Percentiles rank a stretch among this genome's conserved stretches.
phyloP scores from a whole-genome alignment of 108 stramenopile genomes.

The Nannochloropsis oceanica region DNA sequence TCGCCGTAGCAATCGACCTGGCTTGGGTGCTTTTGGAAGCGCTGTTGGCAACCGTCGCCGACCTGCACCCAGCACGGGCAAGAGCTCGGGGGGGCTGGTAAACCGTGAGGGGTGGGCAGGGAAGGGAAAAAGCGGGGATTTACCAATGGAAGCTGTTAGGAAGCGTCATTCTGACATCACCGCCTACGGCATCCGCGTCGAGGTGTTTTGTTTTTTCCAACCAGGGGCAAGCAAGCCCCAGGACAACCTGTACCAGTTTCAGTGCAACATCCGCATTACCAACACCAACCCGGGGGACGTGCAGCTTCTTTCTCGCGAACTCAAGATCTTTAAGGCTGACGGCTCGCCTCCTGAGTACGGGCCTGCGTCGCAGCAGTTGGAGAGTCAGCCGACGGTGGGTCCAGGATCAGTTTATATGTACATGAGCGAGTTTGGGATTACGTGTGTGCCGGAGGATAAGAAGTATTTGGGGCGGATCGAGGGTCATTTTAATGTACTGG shows the following conservation, averaged over 20 bases:
- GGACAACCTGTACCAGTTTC: not conserved
- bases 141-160: not conserved
- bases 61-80: not conserved
- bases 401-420: not conserved
- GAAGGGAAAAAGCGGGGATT: not conserved
- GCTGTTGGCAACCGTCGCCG: not conserved
- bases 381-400: not conserved
- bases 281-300: not conserved
- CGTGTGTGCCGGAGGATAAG: not conserved
- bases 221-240: not conserved
- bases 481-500: not conserved
- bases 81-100: not conserved
- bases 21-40: not conserved
- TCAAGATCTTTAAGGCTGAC: not conserved
- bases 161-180: not conserved
- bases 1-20: not conserved
- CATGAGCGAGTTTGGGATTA: not conserved
- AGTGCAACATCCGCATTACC: not conserved
- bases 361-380: not conserved
- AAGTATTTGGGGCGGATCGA: not conserved
- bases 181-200: not conserved
- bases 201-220: not conserved
- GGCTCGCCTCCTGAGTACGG: not conserved
- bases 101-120: not conserved
- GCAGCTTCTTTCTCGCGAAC: not conserved